These are phyloP conservation scores for Lachnellula occidentalis DNA, from an alignment of 2,329 filamentous ascomycete genomes.

Conservation along the genomic window DNA sequence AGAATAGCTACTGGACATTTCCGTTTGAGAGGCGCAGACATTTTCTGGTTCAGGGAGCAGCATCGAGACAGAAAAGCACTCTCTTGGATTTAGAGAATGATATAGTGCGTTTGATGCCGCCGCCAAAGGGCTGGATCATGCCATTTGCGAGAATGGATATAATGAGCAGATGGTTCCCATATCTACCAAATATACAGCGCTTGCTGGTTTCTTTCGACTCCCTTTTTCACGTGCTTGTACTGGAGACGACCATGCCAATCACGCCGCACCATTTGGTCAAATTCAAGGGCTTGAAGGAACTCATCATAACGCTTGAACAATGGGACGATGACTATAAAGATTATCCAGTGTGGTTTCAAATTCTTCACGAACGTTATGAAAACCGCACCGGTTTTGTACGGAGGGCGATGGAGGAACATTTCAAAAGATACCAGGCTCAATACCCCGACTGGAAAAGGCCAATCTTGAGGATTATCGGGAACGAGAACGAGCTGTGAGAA, in stretches of 20 bases:
- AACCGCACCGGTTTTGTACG: neutral
- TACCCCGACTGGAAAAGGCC: neutral
- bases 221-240: neutral
- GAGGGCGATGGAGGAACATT: neutral
- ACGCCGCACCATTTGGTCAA: neutral
- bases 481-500: neutral
- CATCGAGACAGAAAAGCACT: neutral
- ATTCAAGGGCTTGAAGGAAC: neutral
- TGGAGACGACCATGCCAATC: neutral
- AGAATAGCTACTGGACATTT: too few relatives aligned
- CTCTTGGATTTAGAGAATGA: neutral
- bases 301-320: neutral
- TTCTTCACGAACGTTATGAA: too few relatives aligned
- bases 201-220: neutral
- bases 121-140: neutral
- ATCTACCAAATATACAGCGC: neutral
- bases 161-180: neutral
- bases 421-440: neutral
- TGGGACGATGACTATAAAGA: neutral
- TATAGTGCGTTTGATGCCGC: neutral
- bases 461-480: neutral
- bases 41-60: neutral
- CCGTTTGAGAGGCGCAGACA: neutral
- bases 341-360: too few relatives aligned
- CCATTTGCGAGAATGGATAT: neutral